Evolutionary conservation across 2,329 filamentous ascomycete species (phyloP).

Genomic region (Verticillium albo-atrum): DNA sequence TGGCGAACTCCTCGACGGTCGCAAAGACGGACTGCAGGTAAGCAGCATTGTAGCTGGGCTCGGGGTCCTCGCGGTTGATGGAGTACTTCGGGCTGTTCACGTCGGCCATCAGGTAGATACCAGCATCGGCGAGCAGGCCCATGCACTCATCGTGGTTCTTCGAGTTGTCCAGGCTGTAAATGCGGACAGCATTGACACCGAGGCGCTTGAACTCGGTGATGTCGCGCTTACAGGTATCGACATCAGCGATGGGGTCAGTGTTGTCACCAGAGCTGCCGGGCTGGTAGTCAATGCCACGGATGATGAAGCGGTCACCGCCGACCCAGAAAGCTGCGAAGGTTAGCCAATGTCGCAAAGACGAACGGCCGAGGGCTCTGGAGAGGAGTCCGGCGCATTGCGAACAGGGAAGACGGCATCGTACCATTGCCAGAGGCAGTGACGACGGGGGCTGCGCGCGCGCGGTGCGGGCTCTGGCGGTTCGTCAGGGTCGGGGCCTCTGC

Average conservation of each 20-base stretch:
- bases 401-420: background rate
- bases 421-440: conserved; percentile 53
- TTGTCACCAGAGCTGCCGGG: conserved; percentile 52
- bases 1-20: conserved; percentile 77
- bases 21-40: conserved; percentile 85
- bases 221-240: conserved; percentile 68
- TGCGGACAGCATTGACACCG: conserved; percentile 85
- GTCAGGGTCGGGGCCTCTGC: conserved; percentile 27
- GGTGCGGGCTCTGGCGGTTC: conserved; percentile 35
- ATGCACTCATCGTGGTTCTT: conserved; percentile 77
- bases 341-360: background rate
- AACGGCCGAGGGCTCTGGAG: background rate
- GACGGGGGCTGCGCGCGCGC: conserved; percentile 43
- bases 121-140: conserved; percentile 71
- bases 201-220: conserved; percentile 78
- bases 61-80: conserved; percentile 70
- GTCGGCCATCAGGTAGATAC: conserved; percentile 89
- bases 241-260: conserved; percentile 73
- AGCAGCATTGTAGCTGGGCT: conserved; percentile 75
- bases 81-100: conserved; percentile 90
- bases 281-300: conserved; percentile 60
- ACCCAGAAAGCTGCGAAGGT: conserved; percentile 49
- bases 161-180: conserved; percentile 90
- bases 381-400: background rate
- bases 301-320: conserved; percentile 49